phyloP scores from a whole-genome alignment of 2,329 filamentous ascomycete genomes.

The Xylaria hypoxylon region DNA sequence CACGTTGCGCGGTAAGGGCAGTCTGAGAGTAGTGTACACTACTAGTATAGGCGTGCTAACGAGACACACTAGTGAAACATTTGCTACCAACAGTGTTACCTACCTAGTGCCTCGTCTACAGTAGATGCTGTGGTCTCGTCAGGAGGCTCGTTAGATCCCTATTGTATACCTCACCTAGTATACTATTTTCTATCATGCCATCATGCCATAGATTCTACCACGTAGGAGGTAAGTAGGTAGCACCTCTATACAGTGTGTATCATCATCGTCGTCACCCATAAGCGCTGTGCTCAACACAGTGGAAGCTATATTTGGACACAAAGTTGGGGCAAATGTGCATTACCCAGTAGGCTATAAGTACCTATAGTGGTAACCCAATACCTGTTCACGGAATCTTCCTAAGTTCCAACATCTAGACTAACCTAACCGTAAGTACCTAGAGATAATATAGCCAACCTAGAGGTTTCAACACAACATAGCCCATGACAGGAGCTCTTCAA shows the following conservation, averaged over 20 bases:
- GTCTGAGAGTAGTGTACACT: neutral
- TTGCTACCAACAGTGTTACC: slow-evolving; percentile 22
- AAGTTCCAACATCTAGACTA: no score
- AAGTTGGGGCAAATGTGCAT: no score
- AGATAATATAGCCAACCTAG: no score
- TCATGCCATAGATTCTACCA: no score
- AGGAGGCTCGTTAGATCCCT: neutral
- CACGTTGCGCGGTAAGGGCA: slow-evolving; percentile 21
- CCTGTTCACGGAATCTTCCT: no score
- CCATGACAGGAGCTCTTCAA: slow-evolving; percentile 21
- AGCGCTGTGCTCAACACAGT: neutral
- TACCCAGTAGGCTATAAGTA: no score
- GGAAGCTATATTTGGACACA: slow-evolving; percentile 25
- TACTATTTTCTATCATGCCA: no score
- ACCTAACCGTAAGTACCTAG: no score
- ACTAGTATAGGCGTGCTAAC: slow-evolving; percentile 65
- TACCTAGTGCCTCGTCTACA: neutral
- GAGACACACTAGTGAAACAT: slow-evolving; percentile 76
- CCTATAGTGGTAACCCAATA: no score
- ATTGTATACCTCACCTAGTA: no score
- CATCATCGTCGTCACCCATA: neutral
- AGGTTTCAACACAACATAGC: slow-evolving; percentile 11
- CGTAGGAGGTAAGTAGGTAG: no score
- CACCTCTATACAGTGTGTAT: no score
- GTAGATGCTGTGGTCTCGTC: slow-evolving; percentile 41